phyloP scores from a whole-genome alignment of 139 green algal species.

The Coelastrella sp. region DNA sequence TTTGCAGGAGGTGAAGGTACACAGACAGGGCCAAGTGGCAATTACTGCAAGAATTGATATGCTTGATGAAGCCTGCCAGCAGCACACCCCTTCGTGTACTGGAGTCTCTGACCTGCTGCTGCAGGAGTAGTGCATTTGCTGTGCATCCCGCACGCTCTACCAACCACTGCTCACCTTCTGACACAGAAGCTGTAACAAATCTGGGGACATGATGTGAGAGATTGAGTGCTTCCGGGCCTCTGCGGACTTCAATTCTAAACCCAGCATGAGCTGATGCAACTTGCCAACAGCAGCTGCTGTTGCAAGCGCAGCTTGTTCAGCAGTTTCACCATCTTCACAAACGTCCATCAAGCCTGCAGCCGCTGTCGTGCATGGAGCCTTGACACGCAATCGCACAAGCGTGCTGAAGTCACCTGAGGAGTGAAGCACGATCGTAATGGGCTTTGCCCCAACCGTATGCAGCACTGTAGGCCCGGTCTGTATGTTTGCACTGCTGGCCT shows the following conservation, averaged over 20 bases:
- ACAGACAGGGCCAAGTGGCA: no score
- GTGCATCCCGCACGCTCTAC: neutral
- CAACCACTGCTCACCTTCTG: slow-evolving; percentile 1
- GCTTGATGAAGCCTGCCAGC: no score
- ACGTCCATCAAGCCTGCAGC: no score
- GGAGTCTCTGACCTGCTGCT: no score
- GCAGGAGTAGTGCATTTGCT: neutral
- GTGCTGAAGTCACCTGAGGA: neutral
- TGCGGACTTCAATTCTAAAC: neutral
- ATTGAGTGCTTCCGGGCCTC: neutral
- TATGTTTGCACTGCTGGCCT: neutral
- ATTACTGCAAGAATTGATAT: no score
- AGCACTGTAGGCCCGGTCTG: no score
- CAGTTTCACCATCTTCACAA: slow-evolving; percentile 3
- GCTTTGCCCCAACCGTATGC: neutral
- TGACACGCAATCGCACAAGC: slow-evolving; percentile 20
- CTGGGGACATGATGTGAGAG: neutral
- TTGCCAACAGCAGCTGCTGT: neutral
- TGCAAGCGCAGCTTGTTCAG: neutral
- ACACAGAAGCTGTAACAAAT: slow-evolving; percentile 25
- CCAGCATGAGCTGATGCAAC: slow-evolving; percentile 4
- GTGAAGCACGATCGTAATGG: slow-evolving; percentile 6
- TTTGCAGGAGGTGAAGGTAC: no score
- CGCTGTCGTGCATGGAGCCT: neutral
- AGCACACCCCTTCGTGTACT: no score